Evolutionary conservation across 2,329 filamentous ascomycete species (phyloP).

Genomic region (Nigrograna mackinnonii): DNA sequence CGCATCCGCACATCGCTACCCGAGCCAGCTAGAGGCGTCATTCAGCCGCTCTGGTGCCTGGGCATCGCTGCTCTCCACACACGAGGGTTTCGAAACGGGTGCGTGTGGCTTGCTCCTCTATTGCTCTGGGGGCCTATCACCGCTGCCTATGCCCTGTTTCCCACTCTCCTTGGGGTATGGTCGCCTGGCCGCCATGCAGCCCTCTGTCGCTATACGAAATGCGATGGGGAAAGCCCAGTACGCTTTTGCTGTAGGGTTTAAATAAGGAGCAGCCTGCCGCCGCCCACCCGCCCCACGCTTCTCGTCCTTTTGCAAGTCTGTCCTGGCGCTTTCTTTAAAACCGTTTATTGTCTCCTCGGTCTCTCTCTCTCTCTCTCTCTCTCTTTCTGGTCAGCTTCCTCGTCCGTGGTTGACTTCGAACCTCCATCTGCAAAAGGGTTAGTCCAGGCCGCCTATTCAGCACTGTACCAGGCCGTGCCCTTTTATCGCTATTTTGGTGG

Average conservation of each 20-base stretch:
- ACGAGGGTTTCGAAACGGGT: conserved; percentile 4
- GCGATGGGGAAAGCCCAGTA: not conserved
- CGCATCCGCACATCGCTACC: no score
- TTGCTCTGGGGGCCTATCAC: not conserved
- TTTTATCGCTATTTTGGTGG: no score
- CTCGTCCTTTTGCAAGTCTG: not conserved
- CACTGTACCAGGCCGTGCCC: not conserved
- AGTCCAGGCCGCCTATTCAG: not conserved
- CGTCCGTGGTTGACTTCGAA: not conserved
- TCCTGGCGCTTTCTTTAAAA: no score
- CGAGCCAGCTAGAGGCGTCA: conserved; percentile 4
- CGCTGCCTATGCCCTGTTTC: no score
- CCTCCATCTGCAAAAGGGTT: not conserved
- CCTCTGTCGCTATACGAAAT: not conserved
- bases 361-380: no score
- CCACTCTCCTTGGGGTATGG: no score
- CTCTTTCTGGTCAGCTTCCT: no score
- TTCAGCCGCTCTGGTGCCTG: conserved; percentile 3
- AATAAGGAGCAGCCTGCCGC: not conserved
- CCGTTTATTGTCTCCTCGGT: no score
- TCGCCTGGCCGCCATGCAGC: no score
- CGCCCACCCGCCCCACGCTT: not conserved
- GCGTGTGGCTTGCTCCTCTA: not conserved
- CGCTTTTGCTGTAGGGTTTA: not conserved
- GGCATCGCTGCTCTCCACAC: conserved; percentile 8